Evolutionary conservation across 108 stramenopile genomes (phyloP).

Genomic region (Cyclotella distinguenda): DNA sequence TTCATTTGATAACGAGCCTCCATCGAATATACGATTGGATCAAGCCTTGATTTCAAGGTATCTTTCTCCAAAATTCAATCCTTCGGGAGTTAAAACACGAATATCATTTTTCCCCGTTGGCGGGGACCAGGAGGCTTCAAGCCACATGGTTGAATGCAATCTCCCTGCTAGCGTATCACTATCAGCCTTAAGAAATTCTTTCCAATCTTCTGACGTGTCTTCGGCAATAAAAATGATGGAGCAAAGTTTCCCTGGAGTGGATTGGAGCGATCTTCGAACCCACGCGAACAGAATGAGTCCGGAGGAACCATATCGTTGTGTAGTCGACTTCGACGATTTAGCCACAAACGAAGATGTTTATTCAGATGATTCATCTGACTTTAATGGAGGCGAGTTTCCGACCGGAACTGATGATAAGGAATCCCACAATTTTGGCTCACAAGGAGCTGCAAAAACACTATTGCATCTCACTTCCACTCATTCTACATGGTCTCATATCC

Average conservation of each 20-base stretch:
- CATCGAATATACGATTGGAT: constrained; percentile 14
- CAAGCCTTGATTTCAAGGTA: constrained; percentile 17
- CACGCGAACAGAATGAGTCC: background rate
- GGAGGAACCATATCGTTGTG: constrained; percentile 26
- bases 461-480: constrained; percentile 30
- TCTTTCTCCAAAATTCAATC: constrained; percentile 33
- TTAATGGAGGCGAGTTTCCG: background rate
- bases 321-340: constrained; percentile 16
- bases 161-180: constrained; percentile 14
- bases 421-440: background rate
- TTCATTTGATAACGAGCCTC: constrained; percentile 36
- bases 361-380: background rate
- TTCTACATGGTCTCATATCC: constrained; percentile 45
- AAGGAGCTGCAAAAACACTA: constrained; percentile 6
- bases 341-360: constrained; percentile 1
- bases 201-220: background rate
- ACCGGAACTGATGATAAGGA: background rate
- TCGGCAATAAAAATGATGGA: background rate
- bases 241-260: background rate
- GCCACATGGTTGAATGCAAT: constrained; percentile 16
- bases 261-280: background rate
- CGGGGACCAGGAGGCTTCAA: background rate
- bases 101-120: constrained; percentile 23
- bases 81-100: constrained; percentile 31
- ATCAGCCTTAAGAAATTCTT: background rate